Conservation (phyloP, 768 basidiomycete species). For the Suillus spraguei region DNA sequence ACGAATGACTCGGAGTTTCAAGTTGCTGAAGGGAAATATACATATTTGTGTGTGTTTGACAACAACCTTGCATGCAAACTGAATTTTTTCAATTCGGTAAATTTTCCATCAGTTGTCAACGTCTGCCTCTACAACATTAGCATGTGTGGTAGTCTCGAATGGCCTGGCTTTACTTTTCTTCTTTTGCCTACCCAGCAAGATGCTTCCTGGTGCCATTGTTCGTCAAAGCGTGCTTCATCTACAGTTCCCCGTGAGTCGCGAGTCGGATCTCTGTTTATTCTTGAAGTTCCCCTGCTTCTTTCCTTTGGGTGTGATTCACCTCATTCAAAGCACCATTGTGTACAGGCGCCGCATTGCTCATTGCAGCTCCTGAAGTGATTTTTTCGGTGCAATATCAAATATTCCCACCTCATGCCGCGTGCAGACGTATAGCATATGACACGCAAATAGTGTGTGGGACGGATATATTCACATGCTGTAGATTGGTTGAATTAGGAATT, state of each 20-base stretch:
- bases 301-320: not conserved
- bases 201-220: not conserved
- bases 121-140: not conserved
- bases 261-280: not conserved
- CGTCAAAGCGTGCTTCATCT: not conserved
- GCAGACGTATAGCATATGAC: not conserved
- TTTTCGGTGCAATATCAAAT: constrained; percentile 16
- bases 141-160: not conserved
- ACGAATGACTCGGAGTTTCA: no score
- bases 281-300: not conserved
- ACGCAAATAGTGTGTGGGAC: not conserved
- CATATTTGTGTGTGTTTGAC: constrained; percentile 1
- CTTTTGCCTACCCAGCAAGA: not conserved
- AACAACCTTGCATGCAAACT: not conserved
- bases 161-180: not conserved
- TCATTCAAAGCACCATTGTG: constrained; percentile 29
- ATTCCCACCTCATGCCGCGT: not conserved
- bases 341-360: constrained; percentile 33
- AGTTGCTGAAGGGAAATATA: not conserved
- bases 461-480: not conserved
- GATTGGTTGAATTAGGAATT: not conserved
- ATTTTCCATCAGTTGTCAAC: not conserved
- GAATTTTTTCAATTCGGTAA: not conserved
- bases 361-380: constrained; percentile 36
- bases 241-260: no score